phyloP scores from a whole-genome alignment of 108 stramenopile species.

The Nannochloropsis salina region DNA sequence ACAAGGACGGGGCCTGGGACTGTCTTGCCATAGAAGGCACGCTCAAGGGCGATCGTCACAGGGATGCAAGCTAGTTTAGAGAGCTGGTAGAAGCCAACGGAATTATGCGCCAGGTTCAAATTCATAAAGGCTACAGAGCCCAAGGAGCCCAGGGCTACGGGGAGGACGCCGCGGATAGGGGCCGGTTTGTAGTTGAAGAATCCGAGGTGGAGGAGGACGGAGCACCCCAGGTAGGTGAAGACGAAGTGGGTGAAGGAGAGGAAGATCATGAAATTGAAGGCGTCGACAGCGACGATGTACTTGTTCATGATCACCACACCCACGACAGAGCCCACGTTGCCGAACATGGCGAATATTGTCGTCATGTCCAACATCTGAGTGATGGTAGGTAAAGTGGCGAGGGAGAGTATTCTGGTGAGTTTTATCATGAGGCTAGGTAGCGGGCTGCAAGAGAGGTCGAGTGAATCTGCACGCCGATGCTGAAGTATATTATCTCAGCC shows the following conservation, averaged over 20 bases:
- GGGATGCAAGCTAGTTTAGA: conserved; percentile 47
- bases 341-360: conserved; percentile 21
- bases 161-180: conserved; percentile 9
- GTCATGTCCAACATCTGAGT: background rate
- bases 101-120: conserved; percentile 41
- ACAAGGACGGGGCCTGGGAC: conserved; percentile 5
- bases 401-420: background rate
- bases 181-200: conserved; percentile 32
- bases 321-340: conserved; percentile 37
- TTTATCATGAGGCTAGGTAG: too few relatives aligned
- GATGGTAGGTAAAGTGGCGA: background rate
- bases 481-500: too few relatives aligned
- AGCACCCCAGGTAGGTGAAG: conserved; percentile 35
- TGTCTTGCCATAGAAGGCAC: background rate
- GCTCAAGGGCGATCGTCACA: conserved; percentile 27
- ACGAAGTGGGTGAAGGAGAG: conserved; percentile 41
- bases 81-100: conserved; percentile 46
- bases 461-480: too few relatives aligned
- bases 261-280: conserved; percentile 38
- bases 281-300: conserved; percentile 30
- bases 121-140: conserved; percentile 44
- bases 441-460: too few relatives aligned
- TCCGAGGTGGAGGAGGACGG: conserved; percentile 25
- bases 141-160: conserved; percentile 35
- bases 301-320: conserved; percentile 50